Base-by-base conservation (phyloP, 140 eudicot genomes). In the Stevia rebaudiana region DNA sequence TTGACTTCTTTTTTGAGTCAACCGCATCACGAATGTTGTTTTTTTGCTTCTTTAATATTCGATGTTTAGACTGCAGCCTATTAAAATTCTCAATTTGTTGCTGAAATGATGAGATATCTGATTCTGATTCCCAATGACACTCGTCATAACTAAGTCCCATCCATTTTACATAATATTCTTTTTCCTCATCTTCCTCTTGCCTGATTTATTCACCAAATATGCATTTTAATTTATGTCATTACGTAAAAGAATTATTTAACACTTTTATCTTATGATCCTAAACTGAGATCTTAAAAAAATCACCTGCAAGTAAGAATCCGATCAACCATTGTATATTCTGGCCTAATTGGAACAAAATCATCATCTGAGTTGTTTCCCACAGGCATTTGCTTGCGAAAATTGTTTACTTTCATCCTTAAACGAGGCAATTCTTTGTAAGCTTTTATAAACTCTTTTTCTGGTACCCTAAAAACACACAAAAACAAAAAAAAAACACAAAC, bases 241-340 rank as follows among this genome's bases (percentile, higher is more conserved):
- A 30, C 66, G 4, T 17, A 51, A 51, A 49, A 52, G 16, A 6
- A 28, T 37, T 23, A 8, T 52, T n/a, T 13, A 40, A 52, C 11
- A 52, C 23, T 2, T 24, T 19, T 15, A 40, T 41, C 49, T n/a
- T 15, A 15, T 5, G 48, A n/a, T 35, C 25, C 16, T 43, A 43
- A 17, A 16, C 41, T n/a, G 59, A 54, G 21, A 37, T 11, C 6
- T 61, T 5, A 19, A 15, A 52, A 74, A 47, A 52, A 35, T 56
- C 55, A 92, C 98, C 97, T 94, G 94, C 90, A 80, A 72, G 88
- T 88, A 81, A 94, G 70, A 81, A 94, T 61, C 43, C 99, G 88
- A 61, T 94, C 99, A 71, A 94, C 99, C 71, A 88, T 88, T 42
- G 97, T 88, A 86, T 94, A 94, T 46, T 88, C 99, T 15, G 97